Base-by-base conservation (phyloP, 768 basidiomycete genomes). In the Phylloporus rhodoxanthus region DNA sequence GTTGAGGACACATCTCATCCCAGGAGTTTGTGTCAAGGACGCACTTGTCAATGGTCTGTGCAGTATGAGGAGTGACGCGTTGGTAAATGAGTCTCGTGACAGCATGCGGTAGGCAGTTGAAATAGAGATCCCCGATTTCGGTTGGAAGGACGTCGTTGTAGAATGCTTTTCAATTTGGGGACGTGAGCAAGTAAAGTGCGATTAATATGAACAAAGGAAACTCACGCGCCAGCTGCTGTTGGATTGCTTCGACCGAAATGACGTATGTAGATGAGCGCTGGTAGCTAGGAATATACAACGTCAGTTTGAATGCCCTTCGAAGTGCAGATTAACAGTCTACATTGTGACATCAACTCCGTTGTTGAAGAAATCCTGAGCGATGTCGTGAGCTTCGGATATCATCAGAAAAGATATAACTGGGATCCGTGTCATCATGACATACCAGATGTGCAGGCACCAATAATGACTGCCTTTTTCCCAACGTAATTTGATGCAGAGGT, bases 371-470 rank as follows among this genome's bases (percentile, higher is more conserved):
- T 73, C 72, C 44, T 67, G 68, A 2, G 71, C 66, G 15, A 75
- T 64, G 23, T 74, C 73, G 44, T 70, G 70, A 6, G 50, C 68
- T 67, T 53, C 7, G 25, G 4, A 10, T 19, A 5, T 39, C 52
- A 54, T 62, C 15, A 51, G 51, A 51, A 21, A 48, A 20, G 26
- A 8, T 33, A 17, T 21, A 2, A 4, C 17, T 20, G 47, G 13
- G 53, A 23, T 3, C n/a, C 8, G 20, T 26, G 10, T 6, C 23
- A 47, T 14, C 2, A 14, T 9, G n/a, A 52, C 64, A n/a, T 57
- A 77, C 76, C 76, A 17, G 83, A 82, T 44, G 77, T 83, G 37
- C 80, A 79, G n/a, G 84, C 76, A 13, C 85, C 84, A 2, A 87
- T 70, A n/a, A 87, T 71, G 1, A 85, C 70, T 5, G 77, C 82